Base-by-base conservation (phyloP, 1,284 basidiomycete species). In the Fomitopsis palustris region DNA sequence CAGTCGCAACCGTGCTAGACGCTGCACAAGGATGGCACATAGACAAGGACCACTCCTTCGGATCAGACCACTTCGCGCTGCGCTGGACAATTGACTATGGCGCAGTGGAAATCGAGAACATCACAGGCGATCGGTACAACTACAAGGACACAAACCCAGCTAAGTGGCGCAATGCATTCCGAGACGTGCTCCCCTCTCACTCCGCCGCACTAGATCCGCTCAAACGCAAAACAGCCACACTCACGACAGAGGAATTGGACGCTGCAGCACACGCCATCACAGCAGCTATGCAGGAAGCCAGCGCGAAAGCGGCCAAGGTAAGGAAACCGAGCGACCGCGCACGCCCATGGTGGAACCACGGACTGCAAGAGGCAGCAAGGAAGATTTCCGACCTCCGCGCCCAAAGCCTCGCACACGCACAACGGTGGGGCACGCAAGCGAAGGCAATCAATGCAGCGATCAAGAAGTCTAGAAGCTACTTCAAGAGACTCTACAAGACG, bases 11-110 rank as follows among this genome's bases (percentile, higher is more conserved):
- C 27, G 29, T 16, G 51, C 29, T 49, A 4, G 43, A 56, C 23
- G 10, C 55, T 17, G 45, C 43, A 31, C n/a, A 37, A 33, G 17
- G 35, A 8, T 59, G 57, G 57, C 14, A 17, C 6, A 23, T 59
- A 6, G 54, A 59, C 33, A 10, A 25, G 7, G 16, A 27, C 5
- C 23, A 56, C 16, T 1, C 53, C 21, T 54, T 53, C 43, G 57
- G 54, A 7, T 59, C 54, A 4, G 54, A 59, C 31, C 57, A 59
- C 39, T 59, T 42, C 49, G 57, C 54, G 33, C 37, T 59, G 38
- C 21, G 53, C 21, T 59, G 52, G 41, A 27, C 42, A 29, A 21
- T 55, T 17, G 54, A 55, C 41, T 47, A 59, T 21, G 54, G 57
- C n/a, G 41, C 39, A 7, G 31, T 14, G 27, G 53, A 41, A n/a